Evolutionary conservation across 345 rosid genomes (phyloP), one percentile per base, ranked within the genome.

Genomic region (Eucalyptus pauciflora): DNA sequence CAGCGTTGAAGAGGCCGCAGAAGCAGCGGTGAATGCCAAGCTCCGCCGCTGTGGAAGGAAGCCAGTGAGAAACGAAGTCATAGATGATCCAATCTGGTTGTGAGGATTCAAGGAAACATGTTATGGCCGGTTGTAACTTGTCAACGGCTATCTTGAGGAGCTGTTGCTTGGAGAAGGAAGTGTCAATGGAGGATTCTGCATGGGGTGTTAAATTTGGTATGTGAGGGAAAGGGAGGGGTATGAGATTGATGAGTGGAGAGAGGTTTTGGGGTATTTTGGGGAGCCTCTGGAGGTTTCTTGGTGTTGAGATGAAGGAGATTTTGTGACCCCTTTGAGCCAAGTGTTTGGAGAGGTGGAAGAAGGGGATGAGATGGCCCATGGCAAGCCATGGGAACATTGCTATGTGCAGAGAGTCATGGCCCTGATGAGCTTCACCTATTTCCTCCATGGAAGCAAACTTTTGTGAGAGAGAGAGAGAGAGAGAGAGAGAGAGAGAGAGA

Each of bases 61-160:
- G 87, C 94, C 93, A 93, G 89, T 89, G 87, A 27, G 92, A 52
- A 22, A 92, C 51, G 80, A 89, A 93, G 76, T 93, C 94, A 80
- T 64, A 87, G n/a, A 92, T 17, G 41, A 93, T 31, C 94, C 94
- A 93, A 83, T 92, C 91, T 11, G 89, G 91, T 6, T 33, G 60
- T 17, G 87, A 49, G 48, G 87, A 27, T 37, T 87, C 79, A 14
- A 92, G 91, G 27, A 93, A 76, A 5, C 49, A 10, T 3, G 76
- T 62, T 60, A 93, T 15, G 24, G 49, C 16, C 37, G 90, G 88
- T 69, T 86, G 80, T 11, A 86, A 31, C 50, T 50, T 60, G 86
- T 86, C 90, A 22, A 62, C 51, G 60, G 90, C 88, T 46, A 25
- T 18, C 58, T 86, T 89, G 54, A 89, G 67, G 62, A 89, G 85